Base-by-base conservation (phyloP, 768 basidiomycete genomes). In the Coprinopsis sp. region DNA sequence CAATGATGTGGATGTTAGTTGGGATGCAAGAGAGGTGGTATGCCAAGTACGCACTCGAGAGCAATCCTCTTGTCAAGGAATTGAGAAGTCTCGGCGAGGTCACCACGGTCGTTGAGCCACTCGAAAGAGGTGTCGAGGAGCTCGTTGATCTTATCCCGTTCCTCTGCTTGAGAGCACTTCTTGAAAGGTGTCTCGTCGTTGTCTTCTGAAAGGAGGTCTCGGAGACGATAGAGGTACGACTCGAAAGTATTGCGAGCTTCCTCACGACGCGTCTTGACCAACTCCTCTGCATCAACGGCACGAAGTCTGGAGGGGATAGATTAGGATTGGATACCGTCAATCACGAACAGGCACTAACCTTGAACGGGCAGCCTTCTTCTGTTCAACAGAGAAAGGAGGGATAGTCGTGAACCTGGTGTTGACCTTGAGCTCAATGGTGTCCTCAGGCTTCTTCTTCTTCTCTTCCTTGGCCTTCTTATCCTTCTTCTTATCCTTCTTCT, bases 211-310 rank as follows among this genome's bases (percentile, higher is more conserved):
- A 97, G 70, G 8, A 95, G 72, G 58, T 92, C 92, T 18, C 90
- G 83, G 27, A 96, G 67, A 50, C 84, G 79, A 69, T 99, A 99
- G n/a, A 98, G 66, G 60, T 96, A 96, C 25, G 85, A 81, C 64
- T 99, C 96, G 42, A 99, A 79, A 21, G 78, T 73, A 65, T 99
- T 99, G 24, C 86, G 76, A 2, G 91, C 91, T 62, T 98, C 96
- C 57, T 94, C 94, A 25, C 82, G 82, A 44, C 81, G 79, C 25
- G 72, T 74, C 62, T 90, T 91, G 14, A 82, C 77, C 2, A 73
- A 68, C 67, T 98, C 94, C 45, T 85, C 82, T 6, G 70, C 62
- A 54, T 95, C 89, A 49, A 95, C 73, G 8, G 82, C 80, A 11
- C 84, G 79, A 10, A 99, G 72, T 61, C 94, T 96, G 19, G 18